Conservation (phyloP, 2,329 filamentous ascomycete genomes). For the Byssoonygena ceratinophila region DNA sequence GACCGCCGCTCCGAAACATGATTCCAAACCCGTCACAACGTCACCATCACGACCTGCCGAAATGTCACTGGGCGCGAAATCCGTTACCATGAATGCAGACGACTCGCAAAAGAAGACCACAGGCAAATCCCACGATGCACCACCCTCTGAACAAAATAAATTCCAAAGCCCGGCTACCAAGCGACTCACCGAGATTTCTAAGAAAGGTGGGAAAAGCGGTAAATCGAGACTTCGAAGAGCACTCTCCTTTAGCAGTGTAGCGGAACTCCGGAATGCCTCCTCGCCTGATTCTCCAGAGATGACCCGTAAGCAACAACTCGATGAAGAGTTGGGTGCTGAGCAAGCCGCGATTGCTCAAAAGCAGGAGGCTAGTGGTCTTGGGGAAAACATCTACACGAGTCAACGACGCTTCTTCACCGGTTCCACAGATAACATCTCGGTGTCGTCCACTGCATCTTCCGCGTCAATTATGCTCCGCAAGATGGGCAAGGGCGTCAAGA, state of each 20-base stretch:
- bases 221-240: constrained; percentile 80
- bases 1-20: background rate
- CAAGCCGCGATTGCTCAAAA: constrained; percentile 83
- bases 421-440: constrained; percentile 77
- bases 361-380: constrained; percentile 85
- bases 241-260: constrained; percentile 92
- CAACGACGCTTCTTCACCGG: constrained; percentile 73
- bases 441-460: constrained; percentile 41
- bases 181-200: constrained; percentile 76
- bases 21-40: background rate
- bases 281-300: constrained; percentile 49
- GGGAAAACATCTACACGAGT: constrained; percentile 85
- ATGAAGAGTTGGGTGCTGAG: constrained; percentile 70
- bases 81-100: constrained; percentile 52
- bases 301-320: constrained; percentile 55
- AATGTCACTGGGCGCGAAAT: constrained; percentile 56
- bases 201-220: constrained; percentile 70
- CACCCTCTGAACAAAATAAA: constrained; percentile 24
- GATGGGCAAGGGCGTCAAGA: constrained; percentile 98
- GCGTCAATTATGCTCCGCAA: constrained; percentile 60
- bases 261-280: constrained; percentile 70
- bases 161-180: constrained; percentile 61
- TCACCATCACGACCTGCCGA: constrained; percentile 41
- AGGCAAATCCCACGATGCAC: constrained; percentile 28
- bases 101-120: constrained; percentile 30